Evolutionary conservation across 345 rosid genomes (phyloP).

Genomic region (Crucihimalaya himalaica): DNA sequence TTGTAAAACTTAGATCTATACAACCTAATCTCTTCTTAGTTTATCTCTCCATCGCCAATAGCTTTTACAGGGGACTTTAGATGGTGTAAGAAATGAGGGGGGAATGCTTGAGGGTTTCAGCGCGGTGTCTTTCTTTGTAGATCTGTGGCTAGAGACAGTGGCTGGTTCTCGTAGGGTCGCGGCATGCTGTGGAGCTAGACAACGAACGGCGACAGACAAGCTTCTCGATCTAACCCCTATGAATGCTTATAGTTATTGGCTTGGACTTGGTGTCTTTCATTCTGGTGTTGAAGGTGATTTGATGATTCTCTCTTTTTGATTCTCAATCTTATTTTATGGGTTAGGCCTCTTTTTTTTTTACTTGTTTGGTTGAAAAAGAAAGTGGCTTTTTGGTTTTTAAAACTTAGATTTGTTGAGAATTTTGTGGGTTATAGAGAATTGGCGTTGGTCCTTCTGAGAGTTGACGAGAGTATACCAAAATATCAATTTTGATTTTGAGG

Average conservation of each 20-base stretch:
- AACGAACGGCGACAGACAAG: too few relatives aligned
- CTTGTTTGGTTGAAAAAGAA: constrained; percentile 31
- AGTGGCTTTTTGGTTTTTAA: neutral
- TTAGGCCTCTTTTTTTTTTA: constrained; percentile 12
- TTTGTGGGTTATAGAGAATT: neutral
- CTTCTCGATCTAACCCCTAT: constrained; percentile 90
- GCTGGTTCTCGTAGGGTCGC: too few relatives aligned
- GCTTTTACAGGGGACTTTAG: too few relatives aligned
- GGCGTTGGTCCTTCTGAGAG: neutral
- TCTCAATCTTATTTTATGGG: constrained; percentile 1
- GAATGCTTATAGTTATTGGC: constrained; percentile 94
- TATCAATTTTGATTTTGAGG: neutral
- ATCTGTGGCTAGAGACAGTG: too few relatives aligned
- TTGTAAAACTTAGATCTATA: too few relatives aligned
- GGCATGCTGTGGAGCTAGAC: too few relatives aligned
- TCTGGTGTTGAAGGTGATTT: constrained; percentile 89
- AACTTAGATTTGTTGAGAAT: constrained; percentile 11
- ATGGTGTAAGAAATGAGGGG: too few relatives aligned
- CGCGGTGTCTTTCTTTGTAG: too few relatives aligned
- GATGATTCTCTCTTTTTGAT: too few relatives aligned
- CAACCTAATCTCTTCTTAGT: too few relatives aligned
- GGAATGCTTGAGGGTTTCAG: too few relatives aligned
- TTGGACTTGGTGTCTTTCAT: constrained; percentile 94
- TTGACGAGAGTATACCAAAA: constrained; percentile 1
- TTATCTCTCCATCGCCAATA: too few relatives aligned